Evolutionary conservation across 192 early-diverging fungal genomes (phyloP).

Genomic region (Backusella tarrabulga): DNA sequence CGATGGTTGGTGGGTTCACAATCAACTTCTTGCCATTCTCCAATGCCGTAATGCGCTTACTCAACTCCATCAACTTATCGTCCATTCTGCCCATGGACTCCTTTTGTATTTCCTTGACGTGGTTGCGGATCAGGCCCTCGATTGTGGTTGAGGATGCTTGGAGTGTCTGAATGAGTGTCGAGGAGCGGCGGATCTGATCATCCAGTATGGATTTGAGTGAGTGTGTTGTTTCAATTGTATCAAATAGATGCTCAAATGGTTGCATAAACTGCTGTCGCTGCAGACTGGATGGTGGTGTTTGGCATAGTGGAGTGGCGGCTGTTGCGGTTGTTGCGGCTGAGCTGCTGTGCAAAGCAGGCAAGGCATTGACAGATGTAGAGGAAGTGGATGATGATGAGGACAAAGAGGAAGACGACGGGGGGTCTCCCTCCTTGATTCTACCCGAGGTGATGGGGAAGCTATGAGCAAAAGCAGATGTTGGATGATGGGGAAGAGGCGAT

Average conservation of each 20-base stretch:
- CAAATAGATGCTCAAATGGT: constrained; percentile 53
- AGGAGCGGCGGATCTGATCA: constrained; percentile 74
- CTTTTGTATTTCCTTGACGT: constrained; percentile 75
- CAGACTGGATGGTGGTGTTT: constrained; percentile 20
- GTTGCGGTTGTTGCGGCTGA: constrained; percentile 51
- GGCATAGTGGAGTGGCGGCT: constrained; percentile 24
- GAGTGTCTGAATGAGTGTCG: constrained; percentile 70
- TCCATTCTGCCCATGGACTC: constrained; percentile 49
- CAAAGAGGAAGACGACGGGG: constrained; percentile 40
- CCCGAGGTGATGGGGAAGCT: neutral
- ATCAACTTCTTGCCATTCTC: neutral
- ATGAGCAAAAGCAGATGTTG: neutral
- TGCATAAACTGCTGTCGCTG: constrained; percentile 55
- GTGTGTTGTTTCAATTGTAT: constrained; percentile 56
- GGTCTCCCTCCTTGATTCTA: neutral
- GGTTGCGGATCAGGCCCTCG: constrained; percentile 69
- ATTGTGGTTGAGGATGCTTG: constrained; percentile 72
- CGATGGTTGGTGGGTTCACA: constrained; percentile 28
- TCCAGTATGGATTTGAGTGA: constrained; percentile 67
- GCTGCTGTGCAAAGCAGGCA: constrained; percentile 31
- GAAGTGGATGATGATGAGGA: constrained; percentile 15
- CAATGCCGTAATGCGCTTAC: constrained; percentile 10
- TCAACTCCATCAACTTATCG: constrained; percentile 35
- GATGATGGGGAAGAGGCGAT: constrained; percentile 3
- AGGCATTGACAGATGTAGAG: constrained; percentile 18